phyloP scores from a whole-genome alignment of 2,329 filamentous ascomycete genomes.

The Parastagonospora nodorum region DNA sequence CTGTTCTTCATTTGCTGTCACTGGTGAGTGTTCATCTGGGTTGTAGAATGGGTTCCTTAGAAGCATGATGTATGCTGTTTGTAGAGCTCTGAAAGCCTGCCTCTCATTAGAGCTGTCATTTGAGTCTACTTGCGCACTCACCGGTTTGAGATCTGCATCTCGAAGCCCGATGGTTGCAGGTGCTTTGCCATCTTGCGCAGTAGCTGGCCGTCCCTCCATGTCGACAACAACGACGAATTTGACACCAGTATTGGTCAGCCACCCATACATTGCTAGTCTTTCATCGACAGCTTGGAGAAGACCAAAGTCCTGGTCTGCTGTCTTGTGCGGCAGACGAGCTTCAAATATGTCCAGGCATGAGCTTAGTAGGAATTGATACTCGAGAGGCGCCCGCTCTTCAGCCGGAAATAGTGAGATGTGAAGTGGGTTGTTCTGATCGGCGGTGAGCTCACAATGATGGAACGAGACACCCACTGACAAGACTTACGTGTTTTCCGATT shows the following conservation, averaged over 20 bases:
- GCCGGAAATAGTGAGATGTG: conserved; percentile 86
- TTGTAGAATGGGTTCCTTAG: conserved; percentile 95
- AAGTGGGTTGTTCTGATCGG: conserved; percentile 84
- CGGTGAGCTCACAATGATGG: conserved; percentile 12
- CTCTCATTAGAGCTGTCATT: conserved; percentile 7
- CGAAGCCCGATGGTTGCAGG: conserved; percentile 68
- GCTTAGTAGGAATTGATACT: conserved; percentile 90
- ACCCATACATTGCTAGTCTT: conserved; percentile 89
- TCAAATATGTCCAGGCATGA: conserved; percentile 94
- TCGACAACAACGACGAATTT: conserved; percentile 91
- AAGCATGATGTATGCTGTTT: conserved; percentile 86
- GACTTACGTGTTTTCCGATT: conserved; percentile 84
- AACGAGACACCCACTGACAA: conserved; percentile 1
- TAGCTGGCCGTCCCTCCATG: conserved; percentile 72
- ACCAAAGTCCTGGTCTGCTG: conserved; percentile 81
- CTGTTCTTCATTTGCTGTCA: conserved; percentile 51
- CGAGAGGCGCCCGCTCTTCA: conserved; percentile 77
- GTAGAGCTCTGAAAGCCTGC: conserved; percentile 85
- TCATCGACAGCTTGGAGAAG: conserved; percentile 94
- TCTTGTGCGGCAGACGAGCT: conserved; percentile 75
- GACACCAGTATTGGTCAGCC: conserved; percentile 93
- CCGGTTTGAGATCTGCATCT: conserved; percentile 86
- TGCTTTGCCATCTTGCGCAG: conserved; percentile 38
- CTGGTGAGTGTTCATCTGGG: conserved; percentile 79
- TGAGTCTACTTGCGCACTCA: conserved; percentile 46